Evolutionary conservation across 768 basidiomycete genomes (phyloP).

Genomic region (Mycena alexandri): DNA sequence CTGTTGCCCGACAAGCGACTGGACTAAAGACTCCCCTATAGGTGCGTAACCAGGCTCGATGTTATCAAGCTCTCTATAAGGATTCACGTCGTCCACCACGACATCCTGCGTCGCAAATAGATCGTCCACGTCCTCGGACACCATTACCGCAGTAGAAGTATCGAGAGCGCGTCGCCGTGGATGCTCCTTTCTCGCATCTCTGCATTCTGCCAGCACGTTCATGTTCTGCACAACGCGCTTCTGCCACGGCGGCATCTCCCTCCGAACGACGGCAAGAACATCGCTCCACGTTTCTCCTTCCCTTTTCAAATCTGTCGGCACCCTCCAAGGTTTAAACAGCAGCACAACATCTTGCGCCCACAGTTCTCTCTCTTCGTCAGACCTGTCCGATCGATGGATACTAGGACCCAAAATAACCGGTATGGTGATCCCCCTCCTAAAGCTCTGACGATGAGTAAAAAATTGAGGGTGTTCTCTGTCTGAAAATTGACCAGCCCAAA

Average conservation of each 20-base stretch:
- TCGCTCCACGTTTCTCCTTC: not conserved
- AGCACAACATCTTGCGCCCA: not conserved
- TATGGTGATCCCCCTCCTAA: not conserved
- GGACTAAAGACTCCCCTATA: not conserved
- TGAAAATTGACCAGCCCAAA: not conserved
- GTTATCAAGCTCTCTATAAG: not conserved
- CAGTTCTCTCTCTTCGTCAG: not conserved
- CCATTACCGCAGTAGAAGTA: not conserved
- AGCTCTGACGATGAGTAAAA: not conserved
- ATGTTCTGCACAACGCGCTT: slow-evolving; percentile 22
- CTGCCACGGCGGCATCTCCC: slow-evolving; percentile 1
- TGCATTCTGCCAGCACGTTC: slow-evolving; percentile 27
- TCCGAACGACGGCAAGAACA: not conserved
- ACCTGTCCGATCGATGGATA: not conserved
- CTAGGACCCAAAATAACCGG: not conserved
- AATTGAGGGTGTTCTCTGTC: not conserved
- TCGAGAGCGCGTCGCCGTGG: not conserved
- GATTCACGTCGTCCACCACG: not conserved
- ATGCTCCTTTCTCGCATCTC: slow-evolving; percentile 21
- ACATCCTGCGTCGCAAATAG: not conserved
- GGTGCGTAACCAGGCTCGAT: not conserved
- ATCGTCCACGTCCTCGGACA: not conserved
- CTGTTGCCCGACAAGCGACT: not conserved
- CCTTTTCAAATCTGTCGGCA: not conserved
- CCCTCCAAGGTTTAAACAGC: slow-evolving; percentile 10